Conservation (phyloP, 2,329 filamentous ascomycete genomes). For the Cryphonectria radicalis region DNA sequence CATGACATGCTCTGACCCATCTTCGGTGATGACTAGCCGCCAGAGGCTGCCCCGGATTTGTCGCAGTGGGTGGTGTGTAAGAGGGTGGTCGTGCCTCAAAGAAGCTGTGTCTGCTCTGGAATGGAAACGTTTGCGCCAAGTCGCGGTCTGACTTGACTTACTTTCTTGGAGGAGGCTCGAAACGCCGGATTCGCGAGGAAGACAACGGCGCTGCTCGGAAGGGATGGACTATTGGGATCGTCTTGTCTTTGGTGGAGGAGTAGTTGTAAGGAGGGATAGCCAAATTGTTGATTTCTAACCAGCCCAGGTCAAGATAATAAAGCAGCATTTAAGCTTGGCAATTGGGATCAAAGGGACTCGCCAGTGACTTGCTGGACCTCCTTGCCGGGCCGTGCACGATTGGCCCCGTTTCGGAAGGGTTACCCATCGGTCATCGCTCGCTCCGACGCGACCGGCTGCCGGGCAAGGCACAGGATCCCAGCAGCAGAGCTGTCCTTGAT, state of each 20-base stretch:
- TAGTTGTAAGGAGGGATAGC: not conserved
- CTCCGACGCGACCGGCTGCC: constrained; percentile 11
- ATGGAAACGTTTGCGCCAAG: constrained; percentile 20
- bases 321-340: constrained; percentile 27
- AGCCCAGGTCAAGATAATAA: constrained; percentile 24
- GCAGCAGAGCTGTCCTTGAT: constrained; percentile 1
- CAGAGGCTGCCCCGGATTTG: constrained; percentile 12
- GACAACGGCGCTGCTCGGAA: not conserved
- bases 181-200: constrained; percentile 6
- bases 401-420: constrained; percentile 19
- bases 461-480: not conserved
- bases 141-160: constrained; percentile 12
- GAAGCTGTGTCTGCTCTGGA: constrained; percentile 17
- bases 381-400: constrained; percentile 16
- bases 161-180: constrained; percentile 19
- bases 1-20: constrained; percentile 71
- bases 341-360: constrained; percentile 26
- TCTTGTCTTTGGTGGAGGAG: constrained; percentile 5
- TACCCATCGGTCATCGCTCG: constrained; percentile 12
- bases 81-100: constrained; percentile 11
- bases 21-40: constrained; percentile 38
- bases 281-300: constrained; percentile 22
- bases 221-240: constrained; percentile 6
- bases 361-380: constrained; percentile 19
- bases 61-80: not conserved